phyloP scores from a whole-genome alignment of 139 green algal species.

The Volvox africanus region DNA sequence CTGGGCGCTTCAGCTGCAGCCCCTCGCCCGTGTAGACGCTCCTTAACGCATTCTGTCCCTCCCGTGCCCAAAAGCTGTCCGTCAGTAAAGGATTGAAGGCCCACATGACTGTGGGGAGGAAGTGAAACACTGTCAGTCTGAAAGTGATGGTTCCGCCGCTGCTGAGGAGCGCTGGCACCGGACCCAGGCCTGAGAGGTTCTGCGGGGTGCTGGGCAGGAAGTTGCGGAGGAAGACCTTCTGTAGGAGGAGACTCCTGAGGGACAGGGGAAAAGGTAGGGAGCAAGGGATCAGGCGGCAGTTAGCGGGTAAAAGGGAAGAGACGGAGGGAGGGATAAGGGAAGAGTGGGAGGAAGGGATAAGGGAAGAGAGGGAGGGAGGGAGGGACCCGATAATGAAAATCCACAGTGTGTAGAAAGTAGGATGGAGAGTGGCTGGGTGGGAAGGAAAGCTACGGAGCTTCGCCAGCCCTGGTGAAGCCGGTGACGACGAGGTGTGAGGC shows the following conservation, averaged over 20 bases:
- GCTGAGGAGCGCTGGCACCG: constrained; percentile 33
- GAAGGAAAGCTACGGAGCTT: neutral
- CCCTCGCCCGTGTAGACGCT: neutral
- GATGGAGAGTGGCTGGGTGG: neutral
- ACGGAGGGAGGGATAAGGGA: neutral
- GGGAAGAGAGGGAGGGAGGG: neutral
- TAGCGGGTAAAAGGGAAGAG: neutral
- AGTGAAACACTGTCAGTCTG: neutral
- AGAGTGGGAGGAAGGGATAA: no score
- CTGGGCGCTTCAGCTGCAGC: neutral
- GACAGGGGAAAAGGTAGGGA: no score
- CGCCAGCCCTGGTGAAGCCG: neutral
- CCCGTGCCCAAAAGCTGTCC: constrained; percentile 21
- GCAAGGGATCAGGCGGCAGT: neutral
- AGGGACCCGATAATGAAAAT: neutral
- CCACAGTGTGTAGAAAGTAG: neutral
- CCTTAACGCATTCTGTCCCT: neutral
- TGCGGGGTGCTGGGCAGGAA: constrained; percentile 25
- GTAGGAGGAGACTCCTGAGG: constrained; percentile 34
- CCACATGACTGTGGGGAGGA: constrained; percentile 10
- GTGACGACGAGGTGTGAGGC: neutral
- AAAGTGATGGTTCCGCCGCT: constrained; percentile 6
- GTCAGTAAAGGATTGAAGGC: neutral
- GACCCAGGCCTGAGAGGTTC: constrained; percentile 23
- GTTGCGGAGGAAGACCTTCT: constrained; percentile 18